These are phyloP conservation scores for Nemania sp. DNA, from an alignment of 2,329 filamentous ascomycete species.

Conservation along the genomic window DNA sequence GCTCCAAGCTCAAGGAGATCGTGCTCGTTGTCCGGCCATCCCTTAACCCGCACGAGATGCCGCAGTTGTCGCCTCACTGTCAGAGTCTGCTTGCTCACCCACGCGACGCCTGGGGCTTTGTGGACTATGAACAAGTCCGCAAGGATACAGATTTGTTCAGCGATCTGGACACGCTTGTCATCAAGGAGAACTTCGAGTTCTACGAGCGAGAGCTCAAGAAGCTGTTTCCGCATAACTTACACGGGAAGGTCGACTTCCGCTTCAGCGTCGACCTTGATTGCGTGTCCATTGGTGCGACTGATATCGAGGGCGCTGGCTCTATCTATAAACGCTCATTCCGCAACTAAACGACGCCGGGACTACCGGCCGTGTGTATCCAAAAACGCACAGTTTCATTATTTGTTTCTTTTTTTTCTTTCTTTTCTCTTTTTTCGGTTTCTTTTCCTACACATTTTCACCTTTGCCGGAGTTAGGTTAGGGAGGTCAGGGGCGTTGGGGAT, in stretches of 20 bases:
- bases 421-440: no score
- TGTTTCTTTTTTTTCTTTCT: no score
- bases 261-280: constrained; percentile 19
- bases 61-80: no score
- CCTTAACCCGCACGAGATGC: no score
- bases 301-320: neutral
- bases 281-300: neutral
- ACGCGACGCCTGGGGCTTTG: constrained; percentile 14
- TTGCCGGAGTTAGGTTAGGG: no score
- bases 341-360: neutral
- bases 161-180: accelerated
- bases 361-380: no score
- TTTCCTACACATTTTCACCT: no score
- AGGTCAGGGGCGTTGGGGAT: no score
- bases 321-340: neutral
- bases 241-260: neutral
- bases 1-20: constrained; percentile 5
- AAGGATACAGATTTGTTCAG: neutral
- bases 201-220: neutral
- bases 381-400: no score
- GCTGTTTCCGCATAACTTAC: neutral
- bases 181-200: neutral
- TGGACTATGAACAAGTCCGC: neutral
- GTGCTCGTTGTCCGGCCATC: constrained; percentile 9
- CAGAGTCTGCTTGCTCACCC: no score